Evolutionary conservation across 306 rosid species (phyloP), one percentile per base, ranked within the genome.

Genomic region (Elaeagnus macrophylla): DNA sequence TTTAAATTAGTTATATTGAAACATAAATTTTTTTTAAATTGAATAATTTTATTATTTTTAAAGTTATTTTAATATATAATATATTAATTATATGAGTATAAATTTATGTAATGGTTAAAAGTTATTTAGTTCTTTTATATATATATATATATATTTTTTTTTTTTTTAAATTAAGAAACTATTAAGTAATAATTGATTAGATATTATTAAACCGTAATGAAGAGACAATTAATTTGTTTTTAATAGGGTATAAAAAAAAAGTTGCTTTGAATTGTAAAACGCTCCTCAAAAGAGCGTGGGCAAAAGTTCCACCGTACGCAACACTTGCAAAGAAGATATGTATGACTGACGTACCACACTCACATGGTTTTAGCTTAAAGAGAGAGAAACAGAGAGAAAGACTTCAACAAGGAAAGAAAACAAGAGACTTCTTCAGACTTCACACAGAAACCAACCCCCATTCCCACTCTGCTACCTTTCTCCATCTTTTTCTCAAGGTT

Each of bases 401-500:
- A 49, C 8, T 67, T 38, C 53, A 32, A 60, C 53, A 32, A 60
- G 25, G 7, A 7, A 18, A 4, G 10, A 9, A 32, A 8, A 25
- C 32, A 8, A 6, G 6, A 59, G 39, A 52, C 48, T 12, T 40
- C 7, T 44, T 56, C 66, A 39, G 58, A 69, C 65, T 18, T 65
- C 25, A 65, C 50, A 55, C 46, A 67, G 59, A 68, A 62, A 61
- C 57, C 59, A 39, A 7, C 15, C 53, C 10, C n/a, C 9, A 37
- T 10, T 11, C 14, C 9, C 49, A 0, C n/a, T 12, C 17, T 19
- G 40, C 35, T 40, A 53, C 18, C 15, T 61, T 48, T 37, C 61
- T 57, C 62, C 71, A 69, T 54, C 75, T 47, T 71, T 74, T 62
- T 59, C 40, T 66, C 36, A 64, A 72, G 75, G 71, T 57, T 72